Evolutionary conservation across 1,284 basidiomycete genomes (phyloP).

Genomic region (Mycocalia duriaeana): DNA sequence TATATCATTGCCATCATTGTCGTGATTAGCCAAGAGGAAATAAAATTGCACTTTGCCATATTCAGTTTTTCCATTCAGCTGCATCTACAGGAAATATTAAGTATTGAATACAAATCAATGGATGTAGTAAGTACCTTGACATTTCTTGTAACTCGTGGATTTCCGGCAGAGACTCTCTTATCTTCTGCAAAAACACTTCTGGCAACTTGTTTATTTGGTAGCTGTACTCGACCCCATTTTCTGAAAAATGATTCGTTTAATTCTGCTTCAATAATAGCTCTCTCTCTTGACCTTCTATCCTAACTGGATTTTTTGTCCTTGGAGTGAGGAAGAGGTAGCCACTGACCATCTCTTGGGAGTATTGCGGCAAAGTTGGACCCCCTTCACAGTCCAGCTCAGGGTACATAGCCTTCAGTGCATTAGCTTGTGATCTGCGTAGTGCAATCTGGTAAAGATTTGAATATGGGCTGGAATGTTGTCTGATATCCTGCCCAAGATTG

Average conservation of each 20-base stretch:
- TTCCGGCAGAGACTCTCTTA: not conserved
- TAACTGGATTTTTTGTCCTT: constrained; percentile 4
- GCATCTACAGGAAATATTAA: constrained; percentile 1
- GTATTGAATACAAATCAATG: not conserved
- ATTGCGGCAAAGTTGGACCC: not conserved
- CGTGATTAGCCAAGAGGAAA: constrained; percentile 6
- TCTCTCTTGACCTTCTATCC: not conserved
- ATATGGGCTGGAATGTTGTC: constrained; percentile 21
- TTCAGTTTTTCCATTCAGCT: constrained; percentile 5
- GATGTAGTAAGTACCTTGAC: constrained; percentile 12
- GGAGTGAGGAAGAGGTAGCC: constrained; percentile 13
- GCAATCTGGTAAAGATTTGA: constrained; percentile 18
- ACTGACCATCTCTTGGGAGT: constrained; percentile 7
- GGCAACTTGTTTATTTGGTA: constrained; percentile 20
- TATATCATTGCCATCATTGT: not conserved
- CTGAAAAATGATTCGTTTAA: not conserved
- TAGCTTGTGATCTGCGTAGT: constrained; percentile 15
- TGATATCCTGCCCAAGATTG: constrained; percentile 20
- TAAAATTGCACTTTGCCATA: constrained; percentile 19
- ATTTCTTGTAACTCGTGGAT: constrained; percentile 11
- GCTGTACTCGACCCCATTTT: constrained; percentile 15
- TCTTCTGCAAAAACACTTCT: constrained; percentile 10
- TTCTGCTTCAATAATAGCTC: not conserved
- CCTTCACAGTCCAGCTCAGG: constrained; percentile 10
- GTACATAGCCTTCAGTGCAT: constrained; percentile 16